Conservation (phyloP, 306 rosid species). For the Dryas drummondii region DNA sequence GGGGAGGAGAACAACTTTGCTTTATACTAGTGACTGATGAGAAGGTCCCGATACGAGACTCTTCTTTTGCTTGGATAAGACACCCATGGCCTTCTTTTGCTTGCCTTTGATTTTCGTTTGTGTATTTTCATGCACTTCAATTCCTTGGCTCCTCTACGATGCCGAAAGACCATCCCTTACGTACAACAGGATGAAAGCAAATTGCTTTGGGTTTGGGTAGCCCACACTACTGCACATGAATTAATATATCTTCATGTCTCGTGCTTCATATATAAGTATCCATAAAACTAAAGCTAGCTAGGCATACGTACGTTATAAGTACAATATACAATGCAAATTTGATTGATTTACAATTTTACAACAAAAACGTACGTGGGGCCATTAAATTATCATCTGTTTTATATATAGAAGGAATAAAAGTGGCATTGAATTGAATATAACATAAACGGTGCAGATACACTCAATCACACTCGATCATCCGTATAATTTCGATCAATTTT, state of each 20-base stretch:
- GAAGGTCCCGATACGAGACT: conserved; percentile 44
- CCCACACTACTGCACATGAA: conserved; percentile 24
- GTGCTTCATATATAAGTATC: background rate
- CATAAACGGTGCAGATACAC: no score
- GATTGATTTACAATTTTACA: background rate
- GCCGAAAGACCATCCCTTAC: conserved; percentile 62
- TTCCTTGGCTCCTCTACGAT: conserved; percentile 26
- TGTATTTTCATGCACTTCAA: conserved; percentile 80
- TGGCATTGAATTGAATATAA: no score
- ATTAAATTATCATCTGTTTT: no score
- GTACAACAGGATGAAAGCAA: conserved; percentile 45
- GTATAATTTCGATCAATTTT: no score
- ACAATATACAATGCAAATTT: background rate
- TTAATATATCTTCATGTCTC: background rate
- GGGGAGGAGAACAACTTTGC: conserved; percentile 53
- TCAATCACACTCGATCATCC: no score
- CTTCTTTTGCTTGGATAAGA: conserved; percentile 21
- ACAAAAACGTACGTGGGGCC: background rate
- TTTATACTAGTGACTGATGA: conserved; percentile 46
- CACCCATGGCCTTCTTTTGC: conserved; percentile 42
- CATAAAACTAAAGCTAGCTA: background rate
- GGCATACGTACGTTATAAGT: background rate
- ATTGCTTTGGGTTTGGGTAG: conserved; percentile 18
- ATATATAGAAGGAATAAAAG: no score
- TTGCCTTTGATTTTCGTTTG: conserved; percentile 68